Conservation (phyloP, 345 rosid species). For the Aquilaria sinensis region DNA sequence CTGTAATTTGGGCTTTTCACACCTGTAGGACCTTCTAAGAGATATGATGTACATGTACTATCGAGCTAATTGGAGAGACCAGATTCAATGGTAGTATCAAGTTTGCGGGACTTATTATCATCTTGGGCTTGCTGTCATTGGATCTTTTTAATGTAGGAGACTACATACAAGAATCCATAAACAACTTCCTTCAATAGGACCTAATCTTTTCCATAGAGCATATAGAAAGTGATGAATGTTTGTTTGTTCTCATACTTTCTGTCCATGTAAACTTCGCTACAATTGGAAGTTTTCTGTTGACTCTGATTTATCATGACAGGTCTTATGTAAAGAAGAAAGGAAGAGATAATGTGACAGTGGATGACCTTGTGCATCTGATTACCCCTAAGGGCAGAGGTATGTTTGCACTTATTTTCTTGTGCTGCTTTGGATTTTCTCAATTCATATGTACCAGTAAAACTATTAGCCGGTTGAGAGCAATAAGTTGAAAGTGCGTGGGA, state of each 20-base stretch:
- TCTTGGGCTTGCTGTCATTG: too few relatives aligned
- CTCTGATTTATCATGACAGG: constrained; percentile 9
- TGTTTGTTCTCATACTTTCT: neutral
- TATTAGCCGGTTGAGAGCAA: neutral
- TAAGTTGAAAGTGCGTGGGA: neutral
- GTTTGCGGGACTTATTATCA: too few relatives aligned
- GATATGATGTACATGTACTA: too few relatives aligned
- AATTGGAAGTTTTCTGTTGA: constrained; percentile 3
- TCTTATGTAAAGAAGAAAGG: constrained; percentile 38
- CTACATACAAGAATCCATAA: too few relatives aligned
- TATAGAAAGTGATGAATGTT: too few relatives aligned
- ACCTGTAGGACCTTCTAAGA: too few relatives aligned
- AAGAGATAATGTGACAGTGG: constrained; percentile 42
- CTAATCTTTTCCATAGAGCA: too few relatives aligned
- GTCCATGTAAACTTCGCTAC: neutral
- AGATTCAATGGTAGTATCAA: too few relatives aligned
- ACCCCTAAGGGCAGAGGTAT: constrained; percentile 53
- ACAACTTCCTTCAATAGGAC: too few relatives aligned
- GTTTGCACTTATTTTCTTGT: constrained; percentile 4
- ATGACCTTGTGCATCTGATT: constrained; percentile 39
- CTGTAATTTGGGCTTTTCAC: too few relatives aligned
- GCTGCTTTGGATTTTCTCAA: neutral
- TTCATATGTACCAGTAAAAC: neutral
- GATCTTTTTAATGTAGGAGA: too few relatives aligned
- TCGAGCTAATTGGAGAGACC: too few relatives aligned